Evolutionary conservation across 169 alveolate species (phyloP).

Genomic region (Plasmodium coatneyi): DNA sequence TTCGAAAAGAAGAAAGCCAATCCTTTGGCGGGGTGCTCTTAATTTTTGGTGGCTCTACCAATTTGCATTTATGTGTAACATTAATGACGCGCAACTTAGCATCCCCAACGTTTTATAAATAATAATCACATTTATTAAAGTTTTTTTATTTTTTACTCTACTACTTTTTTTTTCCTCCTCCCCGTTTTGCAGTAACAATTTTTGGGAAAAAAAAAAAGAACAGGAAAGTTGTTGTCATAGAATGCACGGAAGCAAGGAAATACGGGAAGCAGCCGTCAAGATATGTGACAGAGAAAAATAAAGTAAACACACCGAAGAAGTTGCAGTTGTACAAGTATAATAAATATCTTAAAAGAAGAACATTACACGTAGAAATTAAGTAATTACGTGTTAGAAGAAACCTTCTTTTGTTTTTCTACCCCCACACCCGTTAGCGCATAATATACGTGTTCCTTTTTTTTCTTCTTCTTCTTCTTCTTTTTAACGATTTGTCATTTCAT

Average conservation of each 20-base stretch:
- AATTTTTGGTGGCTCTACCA: neutral
- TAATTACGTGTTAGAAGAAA: conserved; percentile 10
- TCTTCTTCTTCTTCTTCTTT: neutral
- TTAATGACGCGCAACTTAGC: neutral
- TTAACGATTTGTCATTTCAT: neutral
- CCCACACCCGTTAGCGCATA: neutral
- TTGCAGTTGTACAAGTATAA: conserved; percentile 85
- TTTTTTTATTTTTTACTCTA: neutral
- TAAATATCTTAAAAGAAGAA: conserved; percentile 84
- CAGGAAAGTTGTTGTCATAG: conserved; percentile 81
- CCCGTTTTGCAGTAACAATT: conserved; percentile 12
- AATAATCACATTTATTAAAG: neutral
- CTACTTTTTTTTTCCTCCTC: neutral
- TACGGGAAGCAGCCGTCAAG: conserved; percentile 84
- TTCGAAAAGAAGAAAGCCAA: neutral
- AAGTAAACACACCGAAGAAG: conserved; percentile 85
- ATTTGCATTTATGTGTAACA: neutral
- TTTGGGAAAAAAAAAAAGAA: conserved; percentile 69
- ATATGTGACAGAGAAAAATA: conserved; percentile 84
- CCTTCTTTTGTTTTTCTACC: neutral
- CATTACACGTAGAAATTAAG: conserved; percentile 85
- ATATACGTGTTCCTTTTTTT: neutral
- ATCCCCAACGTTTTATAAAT: neutral
- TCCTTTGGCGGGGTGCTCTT: neutral
- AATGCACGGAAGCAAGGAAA: conserved; percentile 85